Percentiles rank a stretch among this genome's conserved stretches.
These are phyloP conservation scores for Salix viminalis DNA, from an alignment of 345 rosid genomes.

Conservation along the genomic window DNA sequence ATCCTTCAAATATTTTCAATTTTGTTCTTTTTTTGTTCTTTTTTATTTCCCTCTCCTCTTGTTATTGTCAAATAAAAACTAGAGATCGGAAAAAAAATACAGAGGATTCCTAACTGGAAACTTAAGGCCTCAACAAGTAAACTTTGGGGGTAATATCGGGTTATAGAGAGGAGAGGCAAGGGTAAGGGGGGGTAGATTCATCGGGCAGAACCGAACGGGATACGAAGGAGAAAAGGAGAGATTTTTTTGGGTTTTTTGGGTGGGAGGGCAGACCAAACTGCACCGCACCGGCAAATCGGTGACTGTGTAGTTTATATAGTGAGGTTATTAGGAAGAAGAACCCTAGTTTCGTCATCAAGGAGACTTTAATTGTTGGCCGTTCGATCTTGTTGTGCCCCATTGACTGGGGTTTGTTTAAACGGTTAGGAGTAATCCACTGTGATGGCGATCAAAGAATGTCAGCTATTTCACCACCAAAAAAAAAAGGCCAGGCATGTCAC, in stretches of 20 bases:
- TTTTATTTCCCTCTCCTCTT: slow-evolving; percentile 22
- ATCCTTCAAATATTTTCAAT: slow-evolving; percentile 13
- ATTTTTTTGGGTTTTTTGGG: slow-evolving; percentile 25
- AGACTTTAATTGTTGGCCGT: slow-evolving; percentile 18
- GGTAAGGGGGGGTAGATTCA: slow-evolving; percentile 32
- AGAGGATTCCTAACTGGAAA: not conserved
- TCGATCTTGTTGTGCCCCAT: not conserved
- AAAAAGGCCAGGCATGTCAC: not conserved
- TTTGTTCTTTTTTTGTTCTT: not conserved
- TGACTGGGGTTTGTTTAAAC: not conserved
- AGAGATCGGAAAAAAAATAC: slow-evolving; percentile 3
- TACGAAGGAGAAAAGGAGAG: slow-evolving; percentile 21
- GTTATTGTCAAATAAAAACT: slow-evolving; percentile 3
- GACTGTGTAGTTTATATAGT: slow-evolving; percentile 30
- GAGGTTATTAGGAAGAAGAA: slow-evolving; percentile 5
- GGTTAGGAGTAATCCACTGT: not conserved
- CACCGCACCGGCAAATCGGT: slow-evolving; percentile 35
- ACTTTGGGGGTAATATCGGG: not conserved
- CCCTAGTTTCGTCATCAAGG: slow-evolving; percentile 24
- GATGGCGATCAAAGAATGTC: not conserved
- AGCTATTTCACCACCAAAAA: too few relatives aligned
- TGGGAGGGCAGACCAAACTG: slow-evolving; percentile 55
- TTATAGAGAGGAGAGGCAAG: slow-evolving; percentile 14
- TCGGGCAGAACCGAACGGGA: slow-evolving; percentile 25
- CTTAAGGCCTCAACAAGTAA: not conserved